Conservation (phyloP, 75 land plant species). For the Cupressus sempervirens region DNA sequence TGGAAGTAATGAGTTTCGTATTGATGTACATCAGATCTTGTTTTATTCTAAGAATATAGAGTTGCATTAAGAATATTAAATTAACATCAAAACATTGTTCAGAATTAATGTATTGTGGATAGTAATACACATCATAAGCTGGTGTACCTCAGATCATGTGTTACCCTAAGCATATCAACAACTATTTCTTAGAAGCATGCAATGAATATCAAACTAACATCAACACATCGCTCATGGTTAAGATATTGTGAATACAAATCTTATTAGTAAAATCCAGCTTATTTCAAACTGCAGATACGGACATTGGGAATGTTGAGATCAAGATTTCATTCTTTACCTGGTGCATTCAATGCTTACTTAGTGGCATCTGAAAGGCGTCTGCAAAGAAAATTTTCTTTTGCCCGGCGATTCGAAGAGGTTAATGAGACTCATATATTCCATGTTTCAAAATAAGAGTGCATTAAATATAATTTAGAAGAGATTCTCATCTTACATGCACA, state of each 20-base stretch:
- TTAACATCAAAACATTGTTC: not conserved
- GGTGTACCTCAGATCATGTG: not conserved
- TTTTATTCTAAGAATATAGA: not conserved
- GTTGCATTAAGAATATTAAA: not conserved
- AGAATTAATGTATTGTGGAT: not conserved
- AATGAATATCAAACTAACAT: not conserved
- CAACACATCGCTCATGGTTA: not conserved
- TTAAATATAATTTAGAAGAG: not conserved
- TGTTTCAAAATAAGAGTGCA: not conserved
- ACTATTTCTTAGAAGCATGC: not conserved
- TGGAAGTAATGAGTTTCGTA: not conserved
- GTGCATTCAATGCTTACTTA: conserved; percentile 80
- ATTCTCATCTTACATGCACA: not conserved
- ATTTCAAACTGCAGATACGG: conserved; percentile 55
- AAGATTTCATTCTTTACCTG: conserved; percentile 86
- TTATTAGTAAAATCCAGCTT: not conserved
- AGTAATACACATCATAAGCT: not conserved
- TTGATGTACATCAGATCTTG: not conserved
- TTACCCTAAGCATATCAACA: not conserved
- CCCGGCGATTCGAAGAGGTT: conserved; percentile 74
- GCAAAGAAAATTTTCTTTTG: conserved; percentile 64
- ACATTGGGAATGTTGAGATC: conserved; percentile 97
- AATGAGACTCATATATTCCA: not conserved
- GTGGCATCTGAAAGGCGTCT: conserved; percentile 67
- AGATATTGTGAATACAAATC: not conserved